phyloP scores from a whole-genome alignment of 306 rosid genomes.

The Notholithocarpus densiflorus region DNA sequence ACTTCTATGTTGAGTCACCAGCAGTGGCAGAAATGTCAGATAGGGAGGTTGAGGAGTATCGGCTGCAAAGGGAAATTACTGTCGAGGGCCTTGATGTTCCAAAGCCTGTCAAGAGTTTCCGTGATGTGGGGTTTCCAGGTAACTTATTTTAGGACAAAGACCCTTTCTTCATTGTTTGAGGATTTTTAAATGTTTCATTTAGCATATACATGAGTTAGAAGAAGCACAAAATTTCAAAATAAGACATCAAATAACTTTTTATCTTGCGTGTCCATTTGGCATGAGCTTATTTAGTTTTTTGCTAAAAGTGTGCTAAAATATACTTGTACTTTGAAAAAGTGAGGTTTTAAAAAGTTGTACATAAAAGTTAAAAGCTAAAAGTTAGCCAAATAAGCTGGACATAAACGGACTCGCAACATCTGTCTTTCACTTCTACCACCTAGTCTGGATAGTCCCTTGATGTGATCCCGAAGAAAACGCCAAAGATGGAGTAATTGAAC shows the following conservation, averaged over 20 bases:
- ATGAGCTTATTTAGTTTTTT: no score
- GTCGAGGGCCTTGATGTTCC: conserved; percentile 96
- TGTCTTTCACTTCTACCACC: neutral
- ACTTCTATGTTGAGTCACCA: conserved; percentile 74
- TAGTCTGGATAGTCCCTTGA: neutral
- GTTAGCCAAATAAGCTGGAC: no score
- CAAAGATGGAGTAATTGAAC: neutral
- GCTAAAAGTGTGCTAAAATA: no score
- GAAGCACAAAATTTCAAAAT: neutral
- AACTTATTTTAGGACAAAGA: neutral
- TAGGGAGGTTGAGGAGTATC: conserved; percentile 70
- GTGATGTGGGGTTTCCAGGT: conserved; percentile 94
- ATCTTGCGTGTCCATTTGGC: neutral
- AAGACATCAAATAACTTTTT: neutral
- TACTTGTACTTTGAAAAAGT: no score
- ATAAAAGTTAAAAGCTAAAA: no score
- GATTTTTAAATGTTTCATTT: conserved; percentile 2
- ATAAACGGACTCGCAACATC: neutral
- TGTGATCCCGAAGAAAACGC: neutral
- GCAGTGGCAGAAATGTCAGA: conserved; percentile 81
- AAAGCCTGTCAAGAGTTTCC: conserved; percentile 80
- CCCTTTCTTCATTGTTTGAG: conserved; percentile 2
- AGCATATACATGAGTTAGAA: neutral
- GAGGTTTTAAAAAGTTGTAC: no score
- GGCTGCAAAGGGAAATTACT: conserved; percentile 71